Evolutionary conservation across 2,329 filamentous ascomycete genomes (phyloP).

Genomic region (Kalmusia sp.): DNA sequence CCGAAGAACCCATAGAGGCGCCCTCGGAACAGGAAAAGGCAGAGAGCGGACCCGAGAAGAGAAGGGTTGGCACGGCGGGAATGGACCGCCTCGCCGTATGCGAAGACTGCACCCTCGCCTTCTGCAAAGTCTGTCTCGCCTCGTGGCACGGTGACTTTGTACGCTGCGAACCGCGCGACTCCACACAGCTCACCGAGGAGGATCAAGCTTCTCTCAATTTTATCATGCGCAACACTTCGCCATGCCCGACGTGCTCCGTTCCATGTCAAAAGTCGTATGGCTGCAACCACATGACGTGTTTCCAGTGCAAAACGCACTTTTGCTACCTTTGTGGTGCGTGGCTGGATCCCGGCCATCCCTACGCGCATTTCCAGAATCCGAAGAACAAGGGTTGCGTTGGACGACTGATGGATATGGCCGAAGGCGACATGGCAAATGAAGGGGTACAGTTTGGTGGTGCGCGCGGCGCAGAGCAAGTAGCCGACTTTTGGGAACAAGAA

Average conservation of each 20-base stretch:
- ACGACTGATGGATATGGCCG: constrained; percentile 88
- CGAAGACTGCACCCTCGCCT: constrained; percentile 78
- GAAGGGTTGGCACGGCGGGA: constrained; percentile 52
- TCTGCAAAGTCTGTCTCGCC: constrained; percentile 76
- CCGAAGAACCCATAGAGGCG: constrained; percentile 28
- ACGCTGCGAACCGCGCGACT: constrained; percentile 71
- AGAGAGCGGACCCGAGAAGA: constrained; percentile 29
- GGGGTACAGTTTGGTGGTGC: constrained; percentile 52
- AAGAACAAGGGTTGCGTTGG: constrained; percentile 74
- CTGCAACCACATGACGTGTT: constrained; percentile 97
- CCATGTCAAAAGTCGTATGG: constrained; percentile 90
- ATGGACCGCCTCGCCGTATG: constrained; percentile 80
- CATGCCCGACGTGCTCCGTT: constrained; percentile 85
- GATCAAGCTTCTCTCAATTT: constrained; percentile 89
- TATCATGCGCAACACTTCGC: constrained; percentile 78
- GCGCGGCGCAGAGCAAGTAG: constrained; percentile 52
- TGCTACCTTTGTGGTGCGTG: constrained; percentile 94
- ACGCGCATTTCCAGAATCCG: constrained; percentile 82
- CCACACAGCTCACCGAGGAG: constrained; percentile 78
- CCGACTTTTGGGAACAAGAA: constrained; percentile 45
- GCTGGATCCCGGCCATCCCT: constrained; percentile 82
- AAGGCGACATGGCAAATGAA: constrained; percentile 68
- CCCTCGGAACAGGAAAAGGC: constrained; percentile 7
- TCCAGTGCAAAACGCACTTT: constrained; percentile 88
- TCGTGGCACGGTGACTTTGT: constrained; percentile 94